phyloP scores from a whole-genome alignment of 345 rosid genomes.

The Brassica cretica region DNA sequence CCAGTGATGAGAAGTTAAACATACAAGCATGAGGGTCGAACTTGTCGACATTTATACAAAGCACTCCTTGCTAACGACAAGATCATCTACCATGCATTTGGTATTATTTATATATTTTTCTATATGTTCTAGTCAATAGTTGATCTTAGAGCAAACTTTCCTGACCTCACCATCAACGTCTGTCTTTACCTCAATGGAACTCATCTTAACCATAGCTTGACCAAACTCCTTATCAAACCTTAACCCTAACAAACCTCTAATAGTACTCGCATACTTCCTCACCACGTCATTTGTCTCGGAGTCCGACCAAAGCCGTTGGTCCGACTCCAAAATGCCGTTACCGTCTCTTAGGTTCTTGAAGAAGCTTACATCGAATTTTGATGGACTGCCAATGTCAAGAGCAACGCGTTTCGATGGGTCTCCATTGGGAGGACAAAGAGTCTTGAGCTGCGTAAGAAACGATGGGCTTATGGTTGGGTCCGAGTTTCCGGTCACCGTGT shows the following conservation, averaged over 20 bases:
- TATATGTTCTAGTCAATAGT: slow-evolving; percentile 27
- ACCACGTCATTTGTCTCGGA: slow-evolving; percentile 47
- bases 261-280: slow-evolving; percentile 52
- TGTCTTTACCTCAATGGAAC: slow-evolving; percentile 67
- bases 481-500: slow-evolving; percentile 59
- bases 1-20: not conserved
- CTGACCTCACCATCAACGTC: slow-evolving; percentile 65
- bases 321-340: slow-evolving; percentile 69
- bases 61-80: not conserved
- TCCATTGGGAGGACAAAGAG: slow-evolving; percentile 64
- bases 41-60: not conserved
- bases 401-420: slow-evolving; percentile 60
- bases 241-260: slow-evolving; percentile 60
- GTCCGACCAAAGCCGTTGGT: slow-evolving; percentile 73
- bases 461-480: slow-evolving; percentile 66
- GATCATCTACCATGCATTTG: not conserved
- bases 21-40: not conserved
- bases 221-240: slow-evolving; percentile 61
- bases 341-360: slow-evolving; percentile 67
- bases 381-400: slow-evolving; percentile 56
- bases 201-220: slow-evolving; percentile 77
- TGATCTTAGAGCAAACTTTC: slow-evolving; percentile 63
- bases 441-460: slow-evolving; percentile 52
- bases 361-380: slow-evolving; percentile 55
- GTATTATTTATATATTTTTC: not conserved